A percentile compares a stretch with the other conserved stretches of the same genome.
phyloP scores from a whole-genome alignment of 345 rosid species.

The Balakata baccata region DNA sequence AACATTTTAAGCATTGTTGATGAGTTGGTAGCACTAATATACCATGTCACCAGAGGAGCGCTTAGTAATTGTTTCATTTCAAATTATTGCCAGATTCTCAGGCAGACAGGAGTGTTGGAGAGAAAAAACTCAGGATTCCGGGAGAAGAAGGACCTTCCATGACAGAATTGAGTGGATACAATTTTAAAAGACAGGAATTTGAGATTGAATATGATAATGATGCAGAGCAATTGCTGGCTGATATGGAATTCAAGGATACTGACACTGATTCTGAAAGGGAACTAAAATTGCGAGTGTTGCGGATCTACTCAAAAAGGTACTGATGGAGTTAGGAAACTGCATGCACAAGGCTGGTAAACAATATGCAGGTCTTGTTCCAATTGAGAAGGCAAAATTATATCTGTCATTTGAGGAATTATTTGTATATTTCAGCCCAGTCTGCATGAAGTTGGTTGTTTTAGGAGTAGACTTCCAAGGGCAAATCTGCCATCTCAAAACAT shows the following conservation, averaged over 20 bases:
- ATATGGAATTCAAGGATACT: conserved; percentile 84
- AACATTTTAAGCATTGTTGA: neutral
- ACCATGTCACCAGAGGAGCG: neutral
- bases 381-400: neutral
- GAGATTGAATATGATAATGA: conserved; percentile 93
- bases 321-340: neutral
- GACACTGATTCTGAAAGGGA: conserved; percentile 76
- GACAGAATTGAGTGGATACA: conserved; percentile 81
- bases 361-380: neutral
- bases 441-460: neutral
- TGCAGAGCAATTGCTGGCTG: conserved; percentile 88
- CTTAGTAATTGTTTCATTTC: conserved; percentile 17
- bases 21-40: neutral
- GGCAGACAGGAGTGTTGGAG: conserved; percentile 82
- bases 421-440: neutral
- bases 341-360: neutral
- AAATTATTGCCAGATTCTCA: conserved; percentile 48
- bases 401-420: neutral
- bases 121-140: conserved; percentile 68
- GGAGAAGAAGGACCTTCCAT: conserved; percentile 70
- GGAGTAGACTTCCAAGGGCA: neutral
- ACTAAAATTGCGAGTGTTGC: conserved; percentile 75
- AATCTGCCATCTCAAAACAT: neutral
- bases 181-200: conserved; percentile 87
- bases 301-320: conserved; percentile 75